Conservation (phyloP, 1,284 basidiomycete genomes). For the Microbotryum silenes-acaulis region DNA sequence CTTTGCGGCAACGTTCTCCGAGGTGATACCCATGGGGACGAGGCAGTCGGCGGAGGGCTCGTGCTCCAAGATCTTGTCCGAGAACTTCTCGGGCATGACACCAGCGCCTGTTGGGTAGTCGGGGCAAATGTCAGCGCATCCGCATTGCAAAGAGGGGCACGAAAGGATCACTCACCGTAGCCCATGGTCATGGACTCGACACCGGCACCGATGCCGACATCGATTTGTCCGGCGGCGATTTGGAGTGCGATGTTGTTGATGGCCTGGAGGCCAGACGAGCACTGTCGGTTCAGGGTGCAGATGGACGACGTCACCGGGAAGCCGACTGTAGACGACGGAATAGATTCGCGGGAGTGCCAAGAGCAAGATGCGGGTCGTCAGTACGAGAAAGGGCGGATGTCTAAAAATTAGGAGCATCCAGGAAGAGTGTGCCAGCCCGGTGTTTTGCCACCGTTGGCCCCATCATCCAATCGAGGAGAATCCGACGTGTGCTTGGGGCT, state of each 20-base stretch:
- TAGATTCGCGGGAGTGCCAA: slow-evolving; percentile 39
- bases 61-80: slow-evolving; percentile 68
- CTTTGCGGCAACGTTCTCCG: slow-evolving; percentile 84
- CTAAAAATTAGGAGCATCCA: too few species aligned
- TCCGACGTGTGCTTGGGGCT: too few species aligned
- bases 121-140: slow-evolving; percentile 33
- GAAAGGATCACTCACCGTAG: slow-evolving; percentile 31
- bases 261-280: slow-evolving; percentile 83
- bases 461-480: too few species aligned
- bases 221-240: slow-evolving; percentile 50
- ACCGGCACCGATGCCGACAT: slow-evolving; percentile 65
- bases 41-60: slow-evolving; percentile 84
- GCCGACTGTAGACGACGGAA: slow-evolving; percentile 74
- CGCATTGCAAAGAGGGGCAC: slow-evolving; percentile 49
- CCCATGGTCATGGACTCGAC: slow-evolving; percentile 83
- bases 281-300: slow-evolving; percentile 90
- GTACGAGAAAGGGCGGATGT: background rate
- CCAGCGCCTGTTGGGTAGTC: slow-evolving; percentile 41
- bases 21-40: slow-evolving; percentile 51
- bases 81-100: slow-evolving; percentile 64
- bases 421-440: slow-evolving; percentile 10
- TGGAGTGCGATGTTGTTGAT: slow-evolving; percentile 86
- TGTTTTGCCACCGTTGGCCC: background rate
- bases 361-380: background rate
- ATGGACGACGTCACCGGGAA: slow-evolving; percentile 74